Evolutionary conservation across 805 yeast genomes (phyloP).

Genomic region (Millerozyma acaciae): DNA sequence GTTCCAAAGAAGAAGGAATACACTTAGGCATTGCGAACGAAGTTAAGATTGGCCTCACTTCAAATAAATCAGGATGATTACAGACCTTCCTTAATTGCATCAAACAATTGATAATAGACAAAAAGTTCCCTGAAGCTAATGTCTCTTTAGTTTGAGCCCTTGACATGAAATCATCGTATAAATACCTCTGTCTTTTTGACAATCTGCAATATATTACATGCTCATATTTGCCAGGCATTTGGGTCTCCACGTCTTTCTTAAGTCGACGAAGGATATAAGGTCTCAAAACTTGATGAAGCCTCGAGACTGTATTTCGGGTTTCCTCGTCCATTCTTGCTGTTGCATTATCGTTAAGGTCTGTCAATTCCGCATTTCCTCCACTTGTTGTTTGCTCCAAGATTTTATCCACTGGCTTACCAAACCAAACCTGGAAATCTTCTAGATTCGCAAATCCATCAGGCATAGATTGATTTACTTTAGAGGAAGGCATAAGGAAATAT

Average conservation of each 20-base stretch:
- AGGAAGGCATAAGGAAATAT: slow-evolving; percentile 93
- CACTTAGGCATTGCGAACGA: slow-evolving; percentile 74
- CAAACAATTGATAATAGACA: slow-evolving; percentile 92
- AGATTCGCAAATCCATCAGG: slow-evolving; percentile 95
- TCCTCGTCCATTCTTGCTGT: slow-evolving; percentile 57
- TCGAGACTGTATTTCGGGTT: slow-evolving; percentile 77
- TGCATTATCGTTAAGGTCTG: slow-evolving; percentile 35
- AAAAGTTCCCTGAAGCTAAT: slow-evolving; percentile 86
- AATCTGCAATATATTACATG: slow-evolving; percentile 89
- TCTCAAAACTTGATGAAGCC: slow-evolving; percentile 87
- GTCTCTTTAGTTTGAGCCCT: slow-evolving; percentile 94
- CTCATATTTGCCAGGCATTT: slow-evolving; percentile 97
- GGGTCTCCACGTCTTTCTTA: slow-evolving; percentile 95
- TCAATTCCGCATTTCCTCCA: slow-evolving; percentile 37
- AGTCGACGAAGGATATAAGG: slow-evolving; percentile 89
- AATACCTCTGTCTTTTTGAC: slow-evolving; percentile 84
- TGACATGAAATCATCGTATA: slow-evolving; percentile 96
- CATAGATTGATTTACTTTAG: slow-evolving; percentile 67
- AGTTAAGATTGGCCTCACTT: slow-evolving; percentile 90
- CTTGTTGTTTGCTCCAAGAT: slow-evolving; percentile 70
- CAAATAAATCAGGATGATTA: slow-evolving; percentile 94
- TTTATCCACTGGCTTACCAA: slow-evolving; percentile 94
- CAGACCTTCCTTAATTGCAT: slow-evolving; percentile 97
- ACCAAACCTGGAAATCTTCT: slow-evolving; percentile 97
- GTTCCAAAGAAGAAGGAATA: slow-evolving; percentile 48